phyloP scores from a whole-genome alignment of 2,329 filamentous ascomycete genomes.

The Alternaria sp. region DNA sequence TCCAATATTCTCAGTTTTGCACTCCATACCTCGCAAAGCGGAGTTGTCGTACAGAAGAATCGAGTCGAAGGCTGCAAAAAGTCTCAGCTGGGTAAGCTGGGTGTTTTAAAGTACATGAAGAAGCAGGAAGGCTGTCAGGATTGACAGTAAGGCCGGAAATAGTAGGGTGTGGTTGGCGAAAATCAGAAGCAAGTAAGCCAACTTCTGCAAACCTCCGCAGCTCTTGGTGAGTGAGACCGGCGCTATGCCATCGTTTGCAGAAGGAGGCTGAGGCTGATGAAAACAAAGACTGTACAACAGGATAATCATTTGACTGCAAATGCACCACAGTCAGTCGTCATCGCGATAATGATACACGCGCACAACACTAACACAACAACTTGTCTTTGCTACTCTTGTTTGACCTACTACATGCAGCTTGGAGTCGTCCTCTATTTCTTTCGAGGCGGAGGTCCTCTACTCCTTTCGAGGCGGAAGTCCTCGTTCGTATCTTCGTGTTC shows the following conservation, averaged over 20 bases:
- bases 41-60: too few relatives aligned
- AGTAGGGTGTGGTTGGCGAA: background rate
- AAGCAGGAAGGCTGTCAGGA: background rate
- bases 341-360: background rate
- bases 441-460: background rate
- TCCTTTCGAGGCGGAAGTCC: background rate
- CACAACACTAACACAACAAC: background rate
- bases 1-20: too few relatives aligned
- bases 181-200: background rate
- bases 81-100: background rate
- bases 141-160: background rate
- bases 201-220: background rate
- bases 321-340: background rate
- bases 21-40: too few relatives aligned
- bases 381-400: background rate
- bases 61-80: background rate
- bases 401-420: background rate
- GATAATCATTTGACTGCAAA: background rate
- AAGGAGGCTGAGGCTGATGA: background rate
- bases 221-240: background rate
- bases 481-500: background rate
- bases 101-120: background rate
- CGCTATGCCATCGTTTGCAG: background rate
- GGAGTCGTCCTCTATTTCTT: background rate
- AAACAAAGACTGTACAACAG: background rate